A percentile compares a stretch with the other conserved stretches of the same genome.
Evolutionary conservation across 352 stramenopile genomes (phyloP).

Genomic region (Pythium periplocum): DNA sequence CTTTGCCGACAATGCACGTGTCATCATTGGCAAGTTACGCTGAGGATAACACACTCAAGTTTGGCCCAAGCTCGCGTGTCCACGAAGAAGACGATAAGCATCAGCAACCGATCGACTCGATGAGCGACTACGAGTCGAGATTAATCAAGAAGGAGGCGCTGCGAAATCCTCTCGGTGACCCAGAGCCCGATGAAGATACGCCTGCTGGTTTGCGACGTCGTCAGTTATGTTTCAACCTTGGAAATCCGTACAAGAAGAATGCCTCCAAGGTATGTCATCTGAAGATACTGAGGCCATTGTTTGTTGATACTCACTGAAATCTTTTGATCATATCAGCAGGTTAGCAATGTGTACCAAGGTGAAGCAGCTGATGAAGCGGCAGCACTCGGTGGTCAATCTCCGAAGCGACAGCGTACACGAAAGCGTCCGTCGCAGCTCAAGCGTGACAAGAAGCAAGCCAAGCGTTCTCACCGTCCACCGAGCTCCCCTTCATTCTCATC

Average conservation of each 20-base stretch:
- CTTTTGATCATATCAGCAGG: slow-evolving; percentile 27
- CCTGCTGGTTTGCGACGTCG: slow-evolving; percentile 60
- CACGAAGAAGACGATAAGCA: slow-evolving; percentile 80
- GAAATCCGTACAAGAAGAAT: slow-evolving; percentile 88
- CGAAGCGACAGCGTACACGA: slow-evolving; percentile 73
- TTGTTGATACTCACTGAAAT: not conserved
- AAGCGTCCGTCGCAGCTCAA: slow-evolving; percentile 86
- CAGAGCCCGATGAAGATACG: slow-evolving; percentile 81
- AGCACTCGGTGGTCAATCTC: slow-evolving; percentile 62
- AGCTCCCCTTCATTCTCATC: slow-evolving; percentile 66
- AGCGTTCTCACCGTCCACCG: slow-evolving; percentile 52
- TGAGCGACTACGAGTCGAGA: slow-evolving; percentile 87
- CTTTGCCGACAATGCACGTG: no score
- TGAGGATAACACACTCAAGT: slow-evolving; percentile 27
- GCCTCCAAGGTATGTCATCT: slow-evolving; percentile 50
- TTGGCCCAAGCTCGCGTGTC: slow-evolving; percentile 53
- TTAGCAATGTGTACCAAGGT: slow-evolving; percentile 78
- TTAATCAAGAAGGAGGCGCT: slow-evolving; percentile 84
- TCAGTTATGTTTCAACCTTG: slow-evolving; percentile 82
- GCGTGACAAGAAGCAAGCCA: slow-evolving; percentile 70
- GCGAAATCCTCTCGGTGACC: slow-evolving; percentile 77
- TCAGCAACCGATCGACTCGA: slow-evolving; percentile 78
- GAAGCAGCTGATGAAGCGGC: slow-evolving; percentile 84
- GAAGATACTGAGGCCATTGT: not conserved
- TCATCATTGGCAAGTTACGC: not conserved